Evolutionary conservation across 2,329 filamentous ascomycete genomes (phyloP), one percentile per base, ranked within the genome.

Genomic region (Sphaceloma murrayae): DNA sequence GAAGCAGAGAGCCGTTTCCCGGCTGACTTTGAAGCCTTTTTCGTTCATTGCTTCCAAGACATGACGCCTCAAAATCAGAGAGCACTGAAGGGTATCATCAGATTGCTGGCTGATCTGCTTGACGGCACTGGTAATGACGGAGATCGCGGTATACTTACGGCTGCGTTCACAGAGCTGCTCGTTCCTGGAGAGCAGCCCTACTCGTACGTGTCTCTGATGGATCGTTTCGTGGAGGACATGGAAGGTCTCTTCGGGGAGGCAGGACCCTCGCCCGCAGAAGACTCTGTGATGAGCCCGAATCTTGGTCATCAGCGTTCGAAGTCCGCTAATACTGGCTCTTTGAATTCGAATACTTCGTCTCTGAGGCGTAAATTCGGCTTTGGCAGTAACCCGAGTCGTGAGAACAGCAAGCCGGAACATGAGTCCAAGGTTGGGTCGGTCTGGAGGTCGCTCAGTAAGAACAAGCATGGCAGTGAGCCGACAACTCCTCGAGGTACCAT

Each of bases 111-210:
- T 1, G 86, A 94, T 57, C 68, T 96, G 21, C 74, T 95, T 5
- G 87, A 94, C 51, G 87, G 85, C 2, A 94, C 87, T 52, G 81
- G 81, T 40, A 94, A 94, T 55, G 89, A 95, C 57, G 83, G 86
- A 22, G 89, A 95, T 58, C 76, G 88, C 36, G 89, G 89, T 38
- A 84, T 85, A 16, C 65, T 96, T 53, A 95, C 87, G 0, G 77
- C 85, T 33, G 84, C 86, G 1, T 95, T 96, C 66, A 81, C 87
- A 0, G 87, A 95, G 58, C 71, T 95, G 40, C 68, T 96, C 5
- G 82, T 91, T 2, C 75, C 79, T 3, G 81, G 87, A 47, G 82
- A 80, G 5, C 78, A 80, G 49, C 78, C 87, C 1, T 79, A 85
- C 48, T 76, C 87, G 50, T 91, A 89, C 58, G 88, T 95, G 53